Conservation (phyloP, 805 yeast species). For the Kodamaea lidongshanica region DNA sequence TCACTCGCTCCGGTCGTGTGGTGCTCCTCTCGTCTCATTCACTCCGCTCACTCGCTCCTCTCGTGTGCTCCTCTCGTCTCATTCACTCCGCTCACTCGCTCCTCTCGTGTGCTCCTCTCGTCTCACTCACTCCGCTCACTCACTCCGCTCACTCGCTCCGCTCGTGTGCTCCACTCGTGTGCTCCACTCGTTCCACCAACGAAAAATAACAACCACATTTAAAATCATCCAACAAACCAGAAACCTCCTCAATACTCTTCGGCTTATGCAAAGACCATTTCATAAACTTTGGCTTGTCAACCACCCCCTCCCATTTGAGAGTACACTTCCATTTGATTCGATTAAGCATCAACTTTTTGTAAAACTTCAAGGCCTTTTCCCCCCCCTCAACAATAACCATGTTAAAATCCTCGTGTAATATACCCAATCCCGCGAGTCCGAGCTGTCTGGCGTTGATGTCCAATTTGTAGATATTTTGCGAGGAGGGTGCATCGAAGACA, state of each 20-base stretch:
- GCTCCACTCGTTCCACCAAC: too few relatives aligned
- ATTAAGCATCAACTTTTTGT: conserved; percentile 50
- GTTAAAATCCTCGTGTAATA: conserved; percentile 41
- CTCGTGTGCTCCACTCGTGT: too few relatives aligned
- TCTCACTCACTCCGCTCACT: too few relatives aligned
- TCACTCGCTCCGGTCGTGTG: too few relatives aligned
- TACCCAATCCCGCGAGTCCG: conserved; percentile 56
- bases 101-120: too few relatives aligned
- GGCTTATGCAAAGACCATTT: conserved; percentile 66
- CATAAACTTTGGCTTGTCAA: conserved; percentile 47
- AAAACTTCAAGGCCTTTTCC: conserved; percentile 52
- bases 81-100: too few relatives aligned
- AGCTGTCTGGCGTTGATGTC: conserved; percentile 77
- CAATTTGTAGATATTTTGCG: conserved; percentile 65
- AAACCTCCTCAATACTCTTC: conserved; percentile 44
- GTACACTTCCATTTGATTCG: conserved; percentile 62
- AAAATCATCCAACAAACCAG: conserved; percentile 43
- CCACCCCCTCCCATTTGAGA: conserved; percentile 67
- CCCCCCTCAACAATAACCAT: conserved; percentile 75
- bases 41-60: too few relatives aligned
- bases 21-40: too few relatives aligned
- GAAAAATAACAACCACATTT: conserved; percentile 57
- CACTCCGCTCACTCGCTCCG: too few relatives aligned
- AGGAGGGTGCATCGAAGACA: conserved; percentile 50
- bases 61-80: too few relatives aligned